Evolutionary conservation across 2,329 filamentous ascomycete species (phyloP).

Genomic region (Stemphylium vesicarium): DNA sequence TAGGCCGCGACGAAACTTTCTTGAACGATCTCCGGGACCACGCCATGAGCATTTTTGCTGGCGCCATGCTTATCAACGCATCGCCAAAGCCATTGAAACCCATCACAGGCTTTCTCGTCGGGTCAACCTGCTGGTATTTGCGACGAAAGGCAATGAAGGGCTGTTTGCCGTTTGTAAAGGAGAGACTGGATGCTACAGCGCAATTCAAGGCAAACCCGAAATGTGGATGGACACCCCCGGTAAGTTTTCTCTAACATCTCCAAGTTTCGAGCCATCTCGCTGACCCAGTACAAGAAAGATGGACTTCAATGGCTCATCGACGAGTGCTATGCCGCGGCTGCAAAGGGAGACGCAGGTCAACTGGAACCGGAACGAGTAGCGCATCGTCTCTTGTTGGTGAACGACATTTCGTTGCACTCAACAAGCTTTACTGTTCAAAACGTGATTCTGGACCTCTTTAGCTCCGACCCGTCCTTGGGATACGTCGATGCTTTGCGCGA

Average conservation of each 20-base stretch:
- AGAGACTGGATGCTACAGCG: constrained; percentile 21
- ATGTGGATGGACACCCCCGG: constrained; percentile 19
- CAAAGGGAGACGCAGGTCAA: constrained; percentile 15
- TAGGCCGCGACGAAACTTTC: constrained; percentile 20
- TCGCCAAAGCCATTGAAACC: constrained; percentile 19
- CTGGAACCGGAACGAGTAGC: constrained; percentile 20
- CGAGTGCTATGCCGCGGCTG: constrained; percentile 16
- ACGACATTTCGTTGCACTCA: constrained; percentile 22
- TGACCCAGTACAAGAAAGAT: constrained; percentile 16
- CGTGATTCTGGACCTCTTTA: constrained; percentile 22
- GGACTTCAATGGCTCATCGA: constrained; percentile 27
- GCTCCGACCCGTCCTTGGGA: constrained; percentile 15
- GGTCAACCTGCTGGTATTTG: constrained; percentile 16
- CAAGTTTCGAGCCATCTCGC: not conserved
- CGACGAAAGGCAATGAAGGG: constrained; percentile 15
- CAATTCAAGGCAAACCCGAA: constrained; percentile 15
- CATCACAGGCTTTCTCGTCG: constrained; percentile 15
- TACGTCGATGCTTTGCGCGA: constrained; percentile 20
- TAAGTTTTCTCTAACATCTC: not conserved
- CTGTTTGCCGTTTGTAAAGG: constrained; percentile 21
- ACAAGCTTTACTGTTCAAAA: constrained; percentile 24
- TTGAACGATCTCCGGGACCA: constrained; percentile 19
- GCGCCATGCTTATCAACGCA: constrained; percentile 23
- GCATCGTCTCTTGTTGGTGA: constrained; percentile 22
- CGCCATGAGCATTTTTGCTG: constrained; percentile 20